These are phyloP conservation scores for Aspergillus sp. DNA, from an alignment of 2,329 filamentous ascomycete genomes.

Conservation along the genomic window DNA sequence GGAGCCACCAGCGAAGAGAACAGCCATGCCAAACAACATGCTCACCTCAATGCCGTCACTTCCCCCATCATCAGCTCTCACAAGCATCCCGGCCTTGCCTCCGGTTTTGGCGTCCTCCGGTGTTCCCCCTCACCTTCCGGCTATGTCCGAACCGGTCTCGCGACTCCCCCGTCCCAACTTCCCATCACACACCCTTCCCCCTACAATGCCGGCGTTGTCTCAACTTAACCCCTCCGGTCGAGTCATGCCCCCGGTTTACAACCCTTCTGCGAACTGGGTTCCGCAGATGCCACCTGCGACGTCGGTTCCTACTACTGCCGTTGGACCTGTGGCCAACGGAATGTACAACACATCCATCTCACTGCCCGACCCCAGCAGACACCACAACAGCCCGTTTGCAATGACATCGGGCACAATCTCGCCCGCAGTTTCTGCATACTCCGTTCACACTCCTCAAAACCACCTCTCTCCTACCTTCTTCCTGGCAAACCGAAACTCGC, in stretches of 20 bases:
- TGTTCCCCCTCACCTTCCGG: slow-evolving; percentile 36
- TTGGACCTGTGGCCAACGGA: slow-evolving; percentile 32
- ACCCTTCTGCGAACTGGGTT: slow-evolving; percentile 55
- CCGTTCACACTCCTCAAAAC: slow-evolving; percentile 61
- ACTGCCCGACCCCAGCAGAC: slow-evolving; percentile 43
- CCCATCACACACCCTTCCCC: slow-evolving; percentile 53
- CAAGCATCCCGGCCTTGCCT: slow-evolving; percentile 34
- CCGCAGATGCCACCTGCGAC: slow-evolving; percentile 43
- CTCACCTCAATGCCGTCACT: slow-evolving; percentile 28
- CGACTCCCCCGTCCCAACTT: slow-evolving; percentile 72
- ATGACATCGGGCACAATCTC: slow-evolving; percentile 61
- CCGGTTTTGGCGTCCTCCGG: slow-evolving; percentile 37
- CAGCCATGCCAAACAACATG: slow-evolving; percentile 29
- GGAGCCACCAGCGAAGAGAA: slow-evolving; percentile 61
- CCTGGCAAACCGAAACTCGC: slow-evolving; percentile 83
- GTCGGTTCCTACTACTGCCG: slow-evolving; percentile 31
- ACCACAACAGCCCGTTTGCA: slow-evolving; percentile 52
- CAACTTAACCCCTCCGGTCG: slow-evolving; percentile 67
- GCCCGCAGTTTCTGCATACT: slow-evolving; percentile 68
- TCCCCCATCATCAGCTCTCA: slow-evolving; percentile 27
- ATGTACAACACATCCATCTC: slow-evolving; percentile 32
- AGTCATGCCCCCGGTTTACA: slow-evolving; percentile 75
- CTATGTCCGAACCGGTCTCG: slow-evolving; percentile 41
- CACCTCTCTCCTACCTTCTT: slow-evolving; percentile 86
- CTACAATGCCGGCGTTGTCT: slow-evolving; percentile 42